Evolutionary conservation across 371 early-diverging fungal species (phyloP), one percentile per base, ranked within the genome.

Genomic region (Syncephalis fuscata): DNA sequence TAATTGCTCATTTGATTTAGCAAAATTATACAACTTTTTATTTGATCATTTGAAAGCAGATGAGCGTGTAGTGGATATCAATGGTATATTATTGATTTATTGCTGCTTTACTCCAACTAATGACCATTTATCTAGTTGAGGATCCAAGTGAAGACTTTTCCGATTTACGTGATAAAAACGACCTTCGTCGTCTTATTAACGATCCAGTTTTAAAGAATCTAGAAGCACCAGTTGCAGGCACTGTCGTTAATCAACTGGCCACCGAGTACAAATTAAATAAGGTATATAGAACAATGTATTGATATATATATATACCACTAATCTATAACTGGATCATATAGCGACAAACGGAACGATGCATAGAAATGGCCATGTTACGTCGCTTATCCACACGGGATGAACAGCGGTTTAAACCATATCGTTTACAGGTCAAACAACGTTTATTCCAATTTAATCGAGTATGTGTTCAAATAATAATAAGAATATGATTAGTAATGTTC

Each of bases 81-180:
- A 73, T 45, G 73, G 73, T 68, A 58, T 45, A 39, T 15, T 46
- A 7, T 39, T 5, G 16, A 40, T 37, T 5, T 15, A 17, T 27
- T n/a, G n/a, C n/a, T n/a, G n/a, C n/a, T n/a, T n/a, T n/a, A n/a
- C n/a, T n/a, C n/a, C n/a, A n/a, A n/a, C n/a, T n/a, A n/a, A n/a
- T n/a, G n/a, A n/a, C 14, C 17, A 17, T 21, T 8, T 24, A 16
- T 48, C 45, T 59, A 67, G 94, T 93, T 24, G 95, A 94, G 55
- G 91, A 92, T 56, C 91, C 92, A 5, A 90, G 82, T 53, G 91
- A 92, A 48, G 73, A 69, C 2, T 91, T 92, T 55, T 70, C 72
- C 44, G 86, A 83, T 55, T 59, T 94, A 68, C 70, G 95, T 5
- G 92, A 92, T 50, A 70, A 74, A 53, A 76, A 75, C 53, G 94